These are phyloP conservation scores for Thinopyrum obtusiflorum DNA, from an alignment of 202 grass and related monocot genomes.

Conservation along the genomic window DNA sequence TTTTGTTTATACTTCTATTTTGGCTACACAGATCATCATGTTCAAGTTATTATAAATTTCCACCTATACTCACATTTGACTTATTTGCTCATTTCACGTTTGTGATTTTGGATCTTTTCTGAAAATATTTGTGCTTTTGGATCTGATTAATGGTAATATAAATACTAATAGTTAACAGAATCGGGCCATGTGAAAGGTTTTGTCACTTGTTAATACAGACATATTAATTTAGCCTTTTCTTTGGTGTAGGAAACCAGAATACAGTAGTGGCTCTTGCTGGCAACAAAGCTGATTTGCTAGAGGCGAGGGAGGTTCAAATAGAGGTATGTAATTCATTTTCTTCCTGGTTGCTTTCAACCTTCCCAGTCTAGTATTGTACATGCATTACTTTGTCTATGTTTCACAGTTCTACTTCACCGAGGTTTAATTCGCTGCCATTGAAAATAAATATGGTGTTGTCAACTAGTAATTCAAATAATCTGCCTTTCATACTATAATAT, in stretches of 20 bases:
- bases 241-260: slow-evolving; percentile 75
- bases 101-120: not conserved
- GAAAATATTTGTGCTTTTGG: not conserved
- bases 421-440: slow-evolving; percentile 14
- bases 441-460: slow-evolving; percentile 12
- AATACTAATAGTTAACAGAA: not conserved
- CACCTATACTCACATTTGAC: not conserved
- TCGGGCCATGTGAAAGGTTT: not conserved
- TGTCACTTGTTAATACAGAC: slow-evolving; percentile 14
- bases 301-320: slow-evolving; percentile 70
- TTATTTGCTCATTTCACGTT: not conserved
- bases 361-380: not conserved
- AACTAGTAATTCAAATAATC: not conserved
- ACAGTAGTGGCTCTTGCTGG: slow-evolving; percentile 92
- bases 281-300: slow-evolving; percentile 90
- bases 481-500: slow-evolving; percentile 10
- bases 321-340: slow-evolving; percentile 51
- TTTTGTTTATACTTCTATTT: not conserved
- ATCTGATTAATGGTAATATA: slow-evolving; percentile 7
- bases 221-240: slow-evolving; percentile 10
- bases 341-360: slow-evolving; percentile 1
- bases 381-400: not conserved
- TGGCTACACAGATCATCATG: not conserved
- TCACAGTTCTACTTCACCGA: not conserved
- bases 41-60: not conserved